These are phyloP conservation scores for Dendrostoma leiphaemia DNA, from an alignment of 2,329 filamentous ascomycete genomes.

Conservation along the genomic window DNA sequence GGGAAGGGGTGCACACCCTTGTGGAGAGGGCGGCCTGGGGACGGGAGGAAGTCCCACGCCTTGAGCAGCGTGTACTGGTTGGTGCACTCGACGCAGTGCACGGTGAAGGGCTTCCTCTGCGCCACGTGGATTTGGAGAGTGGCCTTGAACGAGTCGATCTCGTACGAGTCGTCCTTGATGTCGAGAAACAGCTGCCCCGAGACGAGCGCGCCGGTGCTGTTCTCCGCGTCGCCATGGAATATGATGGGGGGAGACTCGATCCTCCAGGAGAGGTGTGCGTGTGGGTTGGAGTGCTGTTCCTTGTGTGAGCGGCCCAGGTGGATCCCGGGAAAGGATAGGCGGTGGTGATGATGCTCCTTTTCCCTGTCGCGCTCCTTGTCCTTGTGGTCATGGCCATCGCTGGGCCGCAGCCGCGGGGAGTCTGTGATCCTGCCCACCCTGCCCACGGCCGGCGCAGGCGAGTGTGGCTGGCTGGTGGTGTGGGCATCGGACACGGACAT, in stretches of 20 bases:
- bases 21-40: slow-evolving; percentile 44
- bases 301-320: slow-evolving; percentile 41
- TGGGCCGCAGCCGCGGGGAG: slow-evolving; percentile 14
- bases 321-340: slow-evolving; percentile 38
- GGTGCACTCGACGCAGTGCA: slow-evolving; percentile 75
- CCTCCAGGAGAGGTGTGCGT: slow-evolving; percentile 49
- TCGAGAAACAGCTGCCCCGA: slow-evolving; percentile 78
- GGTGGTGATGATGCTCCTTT: slow-evolving; percentile 36
- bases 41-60: slow-evolving; percentile 73
- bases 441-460: slow-evolving; percentile 1
- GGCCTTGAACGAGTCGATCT: slow-evolving; percentile 73
- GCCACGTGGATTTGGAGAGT: slow-evolving; percentile 66
- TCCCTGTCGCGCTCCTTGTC: slow-evolving; percentile 20
- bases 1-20: slow-evolving; percentile 74
- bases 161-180: slow-evolving; percentile 63
- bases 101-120: slow-evolving; percentile 78
- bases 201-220: slow-evolving; percentile 80
- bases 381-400: slow-evolving; percentile 1
- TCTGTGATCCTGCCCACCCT: slow-evolving; percentile 23
- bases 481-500: slow-evolving; percentile 20
- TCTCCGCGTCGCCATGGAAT: slow-evolving; percentile 72
- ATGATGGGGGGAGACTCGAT: slow-evolving; percentile 88
- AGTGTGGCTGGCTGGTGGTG: slow-evolving; percentile 20
- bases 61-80: slow-evolving; percentile 71
- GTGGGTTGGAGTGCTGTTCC: slow-evolving; percentile 37